Evolutionary conservation across 495 filamentous ascomycete species (phyloP).

Genomic region (Lophiostoma macrostomum): DNA sequence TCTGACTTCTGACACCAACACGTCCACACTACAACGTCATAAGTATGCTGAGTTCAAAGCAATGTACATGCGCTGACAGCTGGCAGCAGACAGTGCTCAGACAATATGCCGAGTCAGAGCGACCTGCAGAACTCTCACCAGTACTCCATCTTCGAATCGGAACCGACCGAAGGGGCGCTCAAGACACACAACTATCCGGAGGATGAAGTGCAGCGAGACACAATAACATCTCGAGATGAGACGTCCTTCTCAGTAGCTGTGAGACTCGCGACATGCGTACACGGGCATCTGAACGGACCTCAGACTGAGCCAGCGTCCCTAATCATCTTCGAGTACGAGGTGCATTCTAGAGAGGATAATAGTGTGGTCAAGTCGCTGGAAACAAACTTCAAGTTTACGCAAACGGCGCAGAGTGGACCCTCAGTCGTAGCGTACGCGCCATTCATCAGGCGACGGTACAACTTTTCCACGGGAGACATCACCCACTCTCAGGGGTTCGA

Average conservation of each 20-base stretch:
- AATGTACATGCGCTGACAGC: background rate
- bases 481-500: background rate
- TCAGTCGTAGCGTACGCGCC: background rate
- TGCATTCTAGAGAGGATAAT: background rate
- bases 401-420: background rate
- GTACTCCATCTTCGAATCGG: background rate
- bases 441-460: background rate
- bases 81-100: background rate
- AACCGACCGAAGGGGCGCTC: background rate
- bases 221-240: background rate
- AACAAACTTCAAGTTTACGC: constrained; percentile 3
- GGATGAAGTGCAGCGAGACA: constrained; percentile 2
- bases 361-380: constrained; percentile 3
- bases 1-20: too few relatives aligned
- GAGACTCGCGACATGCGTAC: background rate
- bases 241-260: background rate
- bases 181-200: background rate
- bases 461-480: background rate
- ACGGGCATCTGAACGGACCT: background rate
- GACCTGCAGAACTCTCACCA: background rate
- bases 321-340: constrained; percentile 4
- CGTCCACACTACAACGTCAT: too few relatives aligned
- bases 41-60: too few relatives aligned
- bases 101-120: background rate
- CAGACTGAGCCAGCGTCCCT: background rate